These are phyloP conservation scores for Amanita rimosa DNA, from an alignment of 768 basidiomycete genomes.

Conservation along the genomic window DNA sequence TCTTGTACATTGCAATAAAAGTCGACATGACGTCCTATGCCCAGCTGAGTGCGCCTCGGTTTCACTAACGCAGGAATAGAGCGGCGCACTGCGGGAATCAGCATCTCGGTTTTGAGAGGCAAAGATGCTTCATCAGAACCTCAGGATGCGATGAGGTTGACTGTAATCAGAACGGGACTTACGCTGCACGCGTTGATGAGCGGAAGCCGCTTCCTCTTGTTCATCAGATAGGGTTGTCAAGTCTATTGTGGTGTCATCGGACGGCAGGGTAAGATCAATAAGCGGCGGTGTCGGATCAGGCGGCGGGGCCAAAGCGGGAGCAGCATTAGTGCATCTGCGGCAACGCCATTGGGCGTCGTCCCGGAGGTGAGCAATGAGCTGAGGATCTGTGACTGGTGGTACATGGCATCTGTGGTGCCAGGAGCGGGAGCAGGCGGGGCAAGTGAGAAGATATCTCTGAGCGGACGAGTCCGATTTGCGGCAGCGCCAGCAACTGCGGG, in stretches of 20 bases:
- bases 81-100: not conserved
- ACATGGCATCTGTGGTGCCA: slow-evolving; percentile 30
- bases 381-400: slow-evolving; percentile 20
- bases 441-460: slow-evolving; percentile 22
- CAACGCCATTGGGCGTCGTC: slow-evolving; percentile 7
- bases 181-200: not conserved
- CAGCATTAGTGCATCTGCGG: not conserved
- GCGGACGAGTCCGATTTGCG: slow-evolving; percentile 12
- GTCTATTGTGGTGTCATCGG: not conserved
- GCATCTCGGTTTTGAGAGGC: not conserved
- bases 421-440: slow-evolving; percentile 15
- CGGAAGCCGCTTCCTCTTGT: not conserved
- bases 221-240: not conserved
- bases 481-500: slow-evolving; percentile 13
- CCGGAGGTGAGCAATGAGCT: slow-evolving; percentile 20
- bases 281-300: not conserved
- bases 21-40: not conserved
- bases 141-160: not conserved
- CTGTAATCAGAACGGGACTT: not conserved
- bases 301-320: not conserved
- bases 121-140: not conserved
- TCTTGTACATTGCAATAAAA: not conserved
- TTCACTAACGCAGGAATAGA: not conserved
- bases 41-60: not conserved
- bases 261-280: not conserved